Base-by-base conservation (phyloP, 192 early-diverging fungal genomes). In the Rhizoclosmatium globosum region DNA sequence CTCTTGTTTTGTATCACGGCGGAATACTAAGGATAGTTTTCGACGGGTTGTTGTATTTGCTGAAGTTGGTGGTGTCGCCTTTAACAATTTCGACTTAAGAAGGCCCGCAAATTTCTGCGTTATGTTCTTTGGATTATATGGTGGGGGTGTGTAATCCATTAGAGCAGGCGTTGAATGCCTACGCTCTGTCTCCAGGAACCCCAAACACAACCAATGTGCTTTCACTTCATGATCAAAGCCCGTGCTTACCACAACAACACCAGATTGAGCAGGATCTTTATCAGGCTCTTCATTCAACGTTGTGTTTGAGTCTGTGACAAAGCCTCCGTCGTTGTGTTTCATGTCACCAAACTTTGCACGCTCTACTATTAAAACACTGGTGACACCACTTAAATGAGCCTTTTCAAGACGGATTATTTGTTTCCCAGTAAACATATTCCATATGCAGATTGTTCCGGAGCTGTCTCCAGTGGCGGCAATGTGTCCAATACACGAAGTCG, bases 371-470 rank as follows among this genome's bases (percentile, higher is more conserved):
- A 62, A 43, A 21, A 84, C 47, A 58, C 81, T 68, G 21, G 79
- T 61, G n/a, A 86, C 69, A 17, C 82, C 85, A 21, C 77, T 78
- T n/a, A 65, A 47, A 66, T 86, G 85, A 39, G 81, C 80, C 11
- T 64, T 17, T 57, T 67, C 76, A 9, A 77, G 4, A 3, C n/a
- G 39, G 31, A 79, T 72, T 19, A 86, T 39, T 2, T 45, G 31
- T 44, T 64, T 66, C 9, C 83, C 86, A 15, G 81, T 85, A 31
- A 83, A 82, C 23, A 71, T 45, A 64, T 85, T 87, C 84, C 86
- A 87, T 17, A 87, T 31, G 2, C 65, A 47, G 38, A 85, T 57
- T 19, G 45, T 53, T 17, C 84, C 84, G 2, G 74, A 23, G 2
- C 68, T 70, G 69, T 87, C 84, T 39, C 73, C 86, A 48, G 74